phyloP scores from a whole-genome alignment of 805 yeast genomes.

The Metschnikowia continentalis region DNA sequence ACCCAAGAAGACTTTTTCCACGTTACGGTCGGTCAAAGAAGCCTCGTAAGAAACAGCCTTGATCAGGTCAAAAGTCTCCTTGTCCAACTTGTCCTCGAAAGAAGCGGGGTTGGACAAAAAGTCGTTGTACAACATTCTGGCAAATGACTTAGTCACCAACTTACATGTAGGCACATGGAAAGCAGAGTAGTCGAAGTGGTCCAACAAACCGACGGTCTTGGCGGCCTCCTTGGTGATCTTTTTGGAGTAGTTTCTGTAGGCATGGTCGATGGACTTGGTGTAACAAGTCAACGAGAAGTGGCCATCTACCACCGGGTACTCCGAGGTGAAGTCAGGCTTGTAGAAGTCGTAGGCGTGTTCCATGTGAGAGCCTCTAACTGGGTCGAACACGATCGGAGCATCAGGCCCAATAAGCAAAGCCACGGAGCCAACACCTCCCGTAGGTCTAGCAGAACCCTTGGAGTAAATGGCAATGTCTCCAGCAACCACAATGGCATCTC shows the following conservation, averaged over 20 bases:
- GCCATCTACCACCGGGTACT: slow-evolving; percentile 97
- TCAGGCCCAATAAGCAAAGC: slow-evolving; percentile 95
- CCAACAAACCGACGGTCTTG: slow-evolving; percentile 54
- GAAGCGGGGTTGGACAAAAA: slow-evolving; percentile 64
- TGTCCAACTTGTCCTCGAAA: slow-evolving; percentile 41
- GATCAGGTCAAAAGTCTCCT: slow-evolving; percentile 50
- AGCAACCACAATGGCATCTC: slow-evolving; percentile 93
- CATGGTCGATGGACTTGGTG: slow-evolving; percentile 85
- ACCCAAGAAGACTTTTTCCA: slow-evolving; percentile 82
- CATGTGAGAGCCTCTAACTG: slow-evolving; percentile 88
- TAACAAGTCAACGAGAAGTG: slow-evolving; percentile 93
- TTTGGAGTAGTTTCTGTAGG: slow-evolving; percentile 76
- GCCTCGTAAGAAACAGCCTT: slow-evolving; percentile 64
- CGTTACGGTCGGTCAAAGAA: slow-evolving; percentile 69
- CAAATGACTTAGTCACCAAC: slow-evolving; percentile 87
- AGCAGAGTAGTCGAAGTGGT: slow-evolving; percentile 84
- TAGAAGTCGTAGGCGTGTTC: slow-evolving; percentile 97
- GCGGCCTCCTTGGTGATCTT: slow-evolving; percentile 53
- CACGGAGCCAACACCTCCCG: slow-evolving; percentile 98
- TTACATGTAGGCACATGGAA: slow-evolving; percentile 99
- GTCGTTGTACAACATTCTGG: slow-evolving; percentile 87
- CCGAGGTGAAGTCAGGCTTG: slow-evolving; percentile 94
- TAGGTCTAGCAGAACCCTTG: slow-evolving; percentile 97
- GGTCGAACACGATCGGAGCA: slow-evolving; percentile 92
- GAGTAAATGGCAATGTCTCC: slow-evolving; percentile 98